phyloP scores from a whole-genome alignment of 371 early-diverging fungal species.

The Dentiscutata heterogama region DNA sequence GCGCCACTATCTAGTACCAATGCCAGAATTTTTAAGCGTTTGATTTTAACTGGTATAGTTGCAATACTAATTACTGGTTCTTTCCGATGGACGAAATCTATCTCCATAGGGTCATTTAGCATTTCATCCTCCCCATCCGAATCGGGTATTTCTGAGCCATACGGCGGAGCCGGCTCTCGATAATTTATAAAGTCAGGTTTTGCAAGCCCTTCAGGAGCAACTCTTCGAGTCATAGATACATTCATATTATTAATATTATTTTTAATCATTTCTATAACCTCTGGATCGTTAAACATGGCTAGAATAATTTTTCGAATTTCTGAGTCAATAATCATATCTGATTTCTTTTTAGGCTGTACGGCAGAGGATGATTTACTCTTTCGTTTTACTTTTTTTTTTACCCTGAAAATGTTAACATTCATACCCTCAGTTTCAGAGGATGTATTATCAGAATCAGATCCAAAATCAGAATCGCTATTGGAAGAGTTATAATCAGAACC shows the following conservation, averaged over 20 bases:
- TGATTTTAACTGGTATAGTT: constrained; percentile 9
- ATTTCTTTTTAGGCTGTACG: too few relatives aligned
- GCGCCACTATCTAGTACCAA: constrained; percentile 15
- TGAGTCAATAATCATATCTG: too few relatives aligned
- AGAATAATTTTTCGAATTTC: too few relatives aligned
- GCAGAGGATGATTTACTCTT: too few relatives aligned
- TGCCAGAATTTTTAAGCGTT: constrained; percentile 30
- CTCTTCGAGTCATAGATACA: background rate
- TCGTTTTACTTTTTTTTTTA: too few relatives aligned
- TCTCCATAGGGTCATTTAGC: constrained; percentile 31
- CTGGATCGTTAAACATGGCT: background rate
- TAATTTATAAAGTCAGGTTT: background rate
- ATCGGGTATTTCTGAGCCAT: too few relatives aligned
- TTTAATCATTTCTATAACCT: background rate
- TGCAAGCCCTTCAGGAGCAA: background rate
- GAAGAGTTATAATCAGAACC: too few relatives aligned
- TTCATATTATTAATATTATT: background rate
- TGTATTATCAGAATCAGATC: too few relatives aligned
- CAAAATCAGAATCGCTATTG: too few relatives aligned
- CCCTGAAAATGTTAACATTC: too few relatives aligned
- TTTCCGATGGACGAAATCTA: background rate
- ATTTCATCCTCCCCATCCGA: background rate
- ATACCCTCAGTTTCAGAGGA: too few relatives aligned
- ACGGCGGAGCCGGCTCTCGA: constrained; percentile 17
- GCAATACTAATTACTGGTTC: too few relatives aligned